These are phyloP conservation scores for Euptelea pleiosperma DNA, from an alignment of 164 flowering plant genomes.

Conservation along the genomic window DNA sequence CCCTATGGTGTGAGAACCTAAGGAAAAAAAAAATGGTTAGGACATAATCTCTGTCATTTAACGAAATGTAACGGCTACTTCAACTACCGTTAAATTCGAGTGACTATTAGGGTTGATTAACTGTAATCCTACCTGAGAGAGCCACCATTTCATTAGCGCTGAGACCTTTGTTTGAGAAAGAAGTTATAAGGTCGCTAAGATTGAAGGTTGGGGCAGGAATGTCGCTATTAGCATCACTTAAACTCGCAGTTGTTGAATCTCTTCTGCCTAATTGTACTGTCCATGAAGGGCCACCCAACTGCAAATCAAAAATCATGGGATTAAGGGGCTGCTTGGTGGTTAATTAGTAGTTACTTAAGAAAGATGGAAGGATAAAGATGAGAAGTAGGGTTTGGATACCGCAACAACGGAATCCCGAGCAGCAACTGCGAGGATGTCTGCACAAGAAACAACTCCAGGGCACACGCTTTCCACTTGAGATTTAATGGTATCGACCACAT, in stretches of 20 bases:
- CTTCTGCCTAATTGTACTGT: slow-evolving; percentile 37
- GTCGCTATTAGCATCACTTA: slow-evolving; percentile 30
- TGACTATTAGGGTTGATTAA: background rate
- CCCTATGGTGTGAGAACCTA: slow-evolving; percentile 35
- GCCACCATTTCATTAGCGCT: slow-evolving; percentile 35
- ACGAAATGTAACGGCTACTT: too few species aligned
- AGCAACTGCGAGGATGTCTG: slow-evolving; percentile 45
- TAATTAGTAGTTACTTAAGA: too few species aligned
- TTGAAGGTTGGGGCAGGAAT: slow-evolving; percentile 28
- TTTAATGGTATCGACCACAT: slow-evolving; percentile 43
- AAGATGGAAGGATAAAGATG: too few species aligned
- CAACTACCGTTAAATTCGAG: background rate
- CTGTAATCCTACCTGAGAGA: slow-evolving; percentile 21
- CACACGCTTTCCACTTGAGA: slow-evolving; percentile 31
- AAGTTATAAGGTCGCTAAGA: slow-evolving; percentile 27
- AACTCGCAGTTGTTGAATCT: slow-evolving; percentile 39
- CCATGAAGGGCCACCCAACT: slow-evolving; percentile 42
- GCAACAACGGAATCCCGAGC: slow-evolving; percentile 41
- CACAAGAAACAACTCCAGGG: slow-evolving; percentile 48
- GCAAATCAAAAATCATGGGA: too few species aligned
- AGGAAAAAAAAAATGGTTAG: background rate
- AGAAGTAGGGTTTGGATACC: too few species aligned
- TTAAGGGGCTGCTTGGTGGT: too few species aligned
- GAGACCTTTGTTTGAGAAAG: slow-evolving; percentile 31
- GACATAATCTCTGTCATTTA: too few species aligned